phyloP scores from a whole-genome alignment of 1,284 basidiomycete genomes.

The Cystobasidiaceae sp. region DNA sequence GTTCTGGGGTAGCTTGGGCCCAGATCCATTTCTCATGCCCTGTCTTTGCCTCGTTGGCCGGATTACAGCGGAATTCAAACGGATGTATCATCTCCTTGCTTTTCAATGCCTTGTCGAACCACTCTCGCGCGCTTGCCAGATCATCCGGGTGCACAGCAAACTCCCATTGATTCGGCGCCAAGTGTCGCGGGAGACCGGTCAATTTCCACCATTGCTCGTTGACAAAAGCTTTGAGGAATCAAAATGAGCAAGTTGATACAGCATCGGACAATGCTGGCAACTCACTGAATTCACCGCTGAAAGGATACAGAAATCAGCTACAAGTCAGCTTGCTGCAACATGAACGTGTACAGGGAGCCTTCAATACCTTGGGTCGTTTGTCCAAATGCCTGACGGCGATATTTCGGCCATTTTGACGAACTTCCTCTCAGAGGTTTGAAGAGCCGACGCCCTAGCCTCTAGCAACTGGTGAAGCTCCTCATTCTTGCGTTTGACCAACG shows the following conservation, averaged over 20 bases:
- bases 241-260: no score
- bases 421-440: conserved; percentile 34
- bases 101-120: background rate
- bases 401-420: conserved; percentile 35
- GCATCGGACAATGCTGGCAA: no score
- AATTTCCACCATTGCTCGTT: conserved; percentile 38
- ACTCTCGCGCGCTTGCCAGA: background rate
- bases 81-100: conserved; percentile 6
- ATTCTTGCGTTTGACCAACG: conserved; percentile 37
- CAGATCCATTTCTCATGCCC: conserved; percentile 5
- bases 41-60: background rate
- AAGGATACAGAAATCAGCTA: no score
- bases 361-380: no score
- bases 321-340: no score
- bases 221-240: no score
- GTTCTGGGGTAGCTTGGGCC: conserved; percentile 31
- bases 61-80: conserved; percentile 35
- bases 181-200: conserved; percentile 29
- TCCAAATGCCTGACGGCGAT: conserved; percentile 38
- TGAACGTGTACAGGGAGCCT: no score
- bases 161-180: conserved; percentile 26
- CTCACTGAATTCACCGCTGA: no score
- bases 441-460: conserved; percentile 33
- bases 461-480: conserved; percentile 35
- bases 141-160: conserved; percentile 38